These are phyloP conservation scores for Penicillium soppii DNA, from an alignment of 495 filamentous ascomycete species.

Conservation along the genomic window DNA sequence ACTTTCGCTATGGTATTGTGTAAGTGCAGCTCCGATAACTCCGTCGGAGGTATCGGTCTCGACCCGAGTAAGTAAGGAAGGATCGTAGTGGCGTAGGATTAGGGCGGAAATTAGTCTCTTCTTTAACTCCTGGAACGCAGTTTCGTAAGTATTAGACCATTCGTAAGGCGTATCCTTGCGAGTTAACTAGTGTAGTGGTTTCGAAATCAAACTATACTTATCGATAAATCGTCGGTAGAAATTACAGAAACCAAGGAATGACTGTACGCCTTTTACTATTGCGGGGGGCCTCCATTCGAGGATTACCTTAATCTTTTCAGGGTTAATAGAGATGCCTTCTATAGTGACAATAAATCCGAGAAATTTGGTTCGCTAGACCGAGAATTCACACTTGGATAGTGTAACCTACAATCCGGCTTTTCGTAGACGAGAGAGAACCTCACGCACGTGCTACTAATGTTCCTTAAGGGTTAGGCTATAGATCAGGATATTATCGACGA, in stretches of 20 bases:
- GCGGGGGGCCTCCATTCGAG: no score
- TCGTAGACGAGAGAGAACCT: no score
- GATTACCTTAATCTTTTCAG: constrained; percentile 19
- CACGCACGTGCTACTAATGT: no score
- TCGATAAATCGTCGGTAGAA: constrained; percentile 33
- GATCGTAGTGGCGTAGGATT: constrained; percentile 14
- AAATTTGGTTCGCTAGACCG: constrained; percentile 11
- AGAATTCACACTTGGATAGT: constrained; percentile 32
- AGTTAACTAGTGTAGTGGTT: constrained; percentile 4
- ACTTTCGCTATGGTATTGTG: constrained; percentile 1
- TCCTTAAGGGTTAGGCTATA: no score
- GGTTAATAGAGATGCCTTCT: constrained; percentile 23
- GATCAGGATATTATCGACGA: no score
- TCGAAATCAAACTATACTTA: constrained; percentile 18
- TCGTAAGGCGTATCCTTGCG: no score
- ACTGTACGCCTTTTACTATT: constrained; percentile 20
- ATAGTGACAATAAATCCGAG: no score
- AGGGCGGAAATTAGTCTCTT: background rate
- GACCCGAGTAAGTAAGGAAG: background rate
- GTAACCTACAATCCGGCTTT: no score
- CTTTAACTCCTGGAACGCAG: constrained; percentile 14
- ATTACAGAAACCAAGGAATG: constrained; percentile 30
- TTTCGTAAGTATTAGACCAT: no score
- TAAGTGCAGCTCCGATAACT: constrained; percentile 11
- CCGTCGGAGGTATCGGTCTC: constrained; percentile 21